A percentile compares a stretch with the other conserved stretches of the same genome.
Evolutionary conservation across 2,329 filamentous ascomycete genomes (phyloP).

Genomic region (Xylaria digitata): DNA sequence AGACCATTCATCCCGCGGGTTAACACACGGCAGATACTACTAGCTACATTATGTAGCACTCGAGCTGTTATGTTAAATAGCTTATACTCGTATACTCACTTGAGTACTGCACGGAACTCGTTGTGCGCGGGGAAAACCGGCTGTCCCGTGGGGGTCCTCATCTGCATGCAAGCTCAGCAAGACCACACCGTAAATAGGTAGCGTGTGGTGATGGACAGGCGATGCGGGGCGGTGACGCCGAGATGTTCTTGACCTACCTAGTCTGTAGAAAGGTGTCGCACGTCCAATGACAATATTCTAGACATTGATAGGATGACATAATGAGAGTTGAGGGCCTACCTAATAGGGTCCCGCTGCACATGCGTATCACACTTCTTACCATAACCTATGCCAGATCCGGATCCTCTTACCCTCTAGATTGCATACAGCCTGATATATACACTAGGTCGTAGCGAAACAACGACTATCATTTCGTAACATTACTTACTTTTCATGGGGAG

Average conservation of each 20-base stretch:
- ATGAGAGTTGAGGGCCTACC: slow-evolving; percentile 9
- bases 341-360: slow-evolving; percentile 2
- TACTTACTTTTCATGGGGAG: not conserved
- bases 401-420: not conserved
- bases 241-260: slow-evolving; percentile 7
- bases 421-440: slow-evolving; percentile 28
- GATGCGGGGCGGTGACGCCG: slow-evolving; percentile 27
- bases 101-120: slow-evolving; percentile 11
- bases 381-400: no score
- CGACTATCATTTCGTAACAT: slow-evolving; percentile 16
- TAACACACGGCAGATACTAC: slow-evolving; percentile 24
- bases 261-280: slow-evolving; percentile 18
- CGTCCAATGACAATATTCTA: slow-evolving; percentile 8
- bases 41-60: slow-evolving; percentile 12
- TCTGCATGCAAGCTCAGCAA: slow-evolving; percentile 30
- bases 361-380: not conserved
- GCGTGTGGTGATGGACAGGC: slow-evolving; percentile 15
- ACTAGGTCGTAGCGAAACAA: slow-evolving; percentile 1
- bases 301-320: slow-evolving; percentile 30
- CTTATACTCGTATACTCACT: not conserved
- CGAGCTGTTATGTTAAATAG: not conserved
- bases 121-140: slow-evolving; percentile 34
- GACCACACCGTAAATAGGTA: slow-evolving; percentile 30
- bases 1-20: slow-evolving; percentile 28
- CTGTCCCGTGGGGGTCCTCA: slow-evolving; percentile 32